A percentile compares a stretch with the other conserved stretches of the same genome.
Conservation (phyloP, 306 rosid species). For the Rosa persica region DNA sequence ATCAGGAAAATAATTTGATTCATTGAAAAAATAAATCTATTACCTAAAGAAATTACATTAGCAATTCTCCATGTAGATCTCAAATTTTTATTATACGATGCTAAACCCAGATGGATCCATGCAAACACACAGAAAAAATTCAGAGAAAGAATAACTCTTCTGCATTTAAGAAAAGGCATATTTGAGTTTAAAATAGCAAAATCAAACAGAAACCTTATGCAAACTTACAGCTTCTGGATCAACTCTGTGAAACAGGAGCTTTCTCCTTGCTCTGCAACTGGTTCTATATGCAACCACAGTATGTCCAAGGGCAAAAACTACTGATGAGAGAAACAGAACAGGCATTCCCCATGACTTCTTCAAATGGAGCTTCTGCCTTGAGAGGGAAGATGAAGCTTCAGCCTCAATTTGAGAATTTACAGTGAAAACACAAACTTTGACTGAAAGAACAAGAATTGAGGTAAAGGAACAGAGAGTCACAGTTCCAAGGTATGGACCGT, state of each 20-base stretch:
- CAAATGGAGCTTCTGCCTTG: constrained; percentile 76
- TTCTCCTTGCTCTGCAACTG: constrained; percentile 96
- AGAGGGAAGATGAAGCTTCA: constrained; percentile 71
- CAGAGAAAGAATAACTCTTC: background rate
- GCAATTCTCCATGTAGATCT: background rate
- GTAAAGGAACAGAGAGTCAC: constrained; percentile 73
- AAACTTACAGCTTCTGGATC: constrained; percentile 89
- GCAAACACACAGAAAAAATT: background rate
- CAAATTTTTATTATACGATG: background rate
- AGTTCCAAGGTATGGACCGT: constrained; percentile 97
- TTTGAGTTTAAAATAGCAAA: background rate
- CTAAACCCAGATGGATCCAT: background rate
- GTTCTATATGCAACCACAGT: constrained; percentile 93
- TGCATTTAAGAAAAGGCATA: background rate
- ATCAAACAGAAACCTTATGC: background rate
- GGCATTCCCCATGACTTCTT: constrained; percentile 99
- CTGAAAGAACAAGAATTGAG: constrained; percentile 78
- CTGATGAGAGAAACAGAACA: constrained; percentile 84
- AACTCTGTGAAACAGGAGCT: constrained; percentile 80
- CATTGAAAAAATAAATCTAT: background rate
- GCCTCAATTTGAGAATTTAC: constrained; percentile 87
- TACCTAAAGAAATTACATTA: background rate
- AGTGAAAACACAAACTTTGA: constrained; percentile 82
- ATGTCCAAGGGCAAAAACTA: constrained; percentile 96
- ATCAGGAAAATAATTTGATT: background rate